These are phyloP conservation scores for Lachnellula suecica DNA, from an alignment of 2,329 filamentous ascomycete species.

Conservation along the genomic window DNA sequence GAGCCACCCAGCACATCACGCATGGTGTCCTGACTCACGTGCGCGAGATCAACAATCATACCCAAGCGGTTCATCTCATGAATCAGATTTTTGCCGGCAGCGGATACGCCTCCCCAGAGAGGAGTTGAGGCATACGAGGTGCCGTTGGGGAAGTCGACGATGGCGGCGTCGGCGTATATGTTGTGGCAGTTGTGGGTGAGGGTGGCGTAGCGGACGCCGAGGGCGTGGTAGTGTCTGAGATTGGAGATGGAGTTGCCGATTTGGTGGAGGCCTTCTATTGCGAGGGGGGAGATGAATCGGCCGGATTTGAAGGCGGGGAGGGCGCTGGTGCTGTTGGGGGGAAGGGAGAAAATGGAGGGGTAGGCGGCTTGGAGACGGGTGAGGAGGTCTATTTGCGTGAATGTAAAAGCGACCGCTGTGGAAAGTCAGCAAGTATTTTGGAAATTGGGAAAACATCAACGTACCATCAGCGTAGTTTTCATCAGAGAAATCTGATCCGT, in stretches of 20 bases:
- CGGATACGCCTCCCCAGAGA: constrained; percentile 71
- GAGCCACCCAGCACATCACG: constrained; percentile 70
- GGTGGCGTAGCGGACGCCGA: constrained; percentile 86
- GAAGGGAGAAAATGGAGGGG: constrained; percentile 67
- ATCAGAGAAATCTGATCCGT: constrained; percentile 72
- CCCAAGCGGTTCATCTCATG: constrained; percentile 92
- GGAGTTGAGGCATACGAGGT: constrained; percentile 43
- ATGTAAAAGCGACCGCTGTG: constrained; percentile 62
- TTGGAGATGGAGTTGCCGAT: constrained; percentile 82
- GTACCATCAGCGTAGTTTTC: constrained; percentile 67
- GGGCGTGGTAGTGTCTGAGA: constrained; percentile 70
- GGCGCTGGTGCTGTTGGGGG: constrained; percentile 59
- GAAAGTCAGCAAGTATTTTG: constrained; percentile 4
- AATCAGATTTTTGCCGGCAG: constrained; percentile 66
- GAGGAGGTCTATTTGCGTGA: constrained; percentile 75
- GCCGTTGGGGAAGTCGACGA: constrained; percentile 51
- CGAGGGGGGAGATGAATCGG: constrained; percentile 74
- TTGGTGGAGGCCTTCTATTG: constrained; percentile 87
- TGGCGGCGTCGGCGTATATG: constrained; percentile 79
- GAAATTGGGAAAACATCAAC: constrained; percentile 23
- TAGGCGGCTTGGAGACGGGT: constrained; percentile 62
- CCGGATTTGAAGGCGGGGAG: constrained; percentile 57
- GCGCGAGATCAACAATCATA: constrained; percentile 89
- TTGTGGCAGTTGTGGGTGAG: constrained; percentile 95
- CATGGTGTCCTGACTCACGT: constrained; percentile 81